Conservation (phyloP, 179 eudicot species). For the Patellifolia procumbens region DNA sequence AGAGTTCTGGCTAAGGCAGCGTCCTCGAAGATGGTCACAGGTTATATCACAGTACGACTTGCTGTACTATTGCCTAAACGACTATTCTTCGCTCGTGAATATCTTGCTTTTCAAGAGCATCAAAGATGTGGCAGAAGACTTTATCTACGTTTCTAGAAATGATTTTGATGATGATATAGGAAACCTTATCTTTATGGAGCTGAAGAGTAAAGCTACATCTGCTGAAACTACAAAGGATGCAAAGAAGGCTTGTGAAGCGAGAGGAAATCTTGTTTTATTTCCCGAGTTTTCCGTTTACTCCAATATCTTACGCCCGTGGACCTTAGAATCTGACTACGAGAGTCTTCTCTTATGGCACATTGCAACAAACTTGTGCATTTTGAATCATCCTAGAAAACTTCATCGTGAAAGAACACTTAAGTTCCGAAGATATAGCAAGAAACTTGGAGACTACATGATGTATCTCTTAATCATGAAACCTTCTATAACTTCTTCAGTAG, state of each 20-base stretch:
- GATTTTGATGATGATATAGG: neutral
- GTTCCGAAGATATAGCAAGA: neutral
- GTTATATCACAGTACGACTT: constrained; percentile 28
- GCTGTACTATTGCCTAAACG: constrained; percentile 26
- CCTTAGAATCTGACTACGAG: constrained; percentile 12
- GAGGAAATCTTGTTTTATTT: constrained; percentile 21
- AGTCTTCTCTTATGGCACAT: constrained; percentile 40
- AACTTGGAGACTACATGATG: constrained; percentile 38
- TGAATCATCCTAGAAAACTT: no score
- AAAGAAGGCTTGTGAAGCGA: constrained; percentile 20
- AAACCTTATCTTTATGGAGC: constrained; percentile 1
- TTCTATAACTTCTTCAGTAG: constrained; percentile 35
- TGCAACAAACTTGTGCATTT: constrained; percentile 32
- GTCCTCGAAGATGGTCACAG: constrained; percentile 30
- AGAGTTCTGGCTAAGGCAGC: neutral
- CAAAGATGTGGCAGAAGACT: neutral
- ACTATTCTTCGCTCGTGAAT: neutral
- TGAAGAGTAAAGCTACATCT: constrained; percentile 3
- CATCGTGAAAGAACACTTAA: no score
- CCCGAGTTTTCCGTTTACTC: neutral
- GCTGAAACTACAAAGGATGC: constrained; percentile 10
- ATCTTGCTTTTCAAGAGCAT: neutral
- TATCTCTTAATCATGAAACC: constrained; percentile 36
- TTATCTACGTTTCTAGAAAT: neutral
- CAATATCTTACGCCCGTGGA: constrained; percentile 7